Evolutionary conservation across 2,329 filamentous ascomycete genomes (phyloP), one percentile per base, ranked within the genome.

Genomic region (Fusarium avenaceum): DNA sequence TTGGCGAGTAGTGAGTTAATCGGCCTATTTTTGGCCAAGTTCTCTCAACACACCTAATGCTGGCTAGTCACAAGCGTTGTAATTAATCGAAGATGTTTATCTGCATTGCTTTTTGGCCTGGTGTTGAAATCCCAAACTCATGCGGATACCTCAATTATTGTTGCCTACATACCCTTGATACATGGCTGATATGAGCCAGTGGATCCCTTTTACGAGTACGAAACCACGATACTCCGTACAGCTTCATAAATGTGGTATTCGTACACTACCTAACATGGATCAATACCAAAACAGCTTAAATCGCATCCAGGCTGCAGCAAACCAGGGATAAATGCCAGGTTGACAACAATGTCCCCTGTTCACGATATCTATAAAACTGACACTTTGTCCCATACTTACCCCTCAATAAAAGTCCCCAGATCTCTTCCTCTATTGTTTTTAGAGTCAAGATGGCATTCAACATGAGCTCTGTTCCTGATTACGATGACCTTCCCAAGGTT

Each of bases 401-500:
- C n/a, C 9, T 17, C 13, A 14, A 11, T 7, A 8, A 38, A 38
- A 2, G 7, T 17, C n/a, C 17, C 11, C 11, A 15, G 17, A 5
- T 15, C 6, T 14, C 3, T 10, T 11, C 11, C 20, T 14, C 17
- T 11, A 10, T 2, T 9, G 7, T 9, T 4, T 38, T 3, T 7
- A 7, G 2, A 9, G 10, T 15, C 14, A 38, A 9, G 15, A 69
- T 69, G 50, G 1, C 43, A 13, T 56, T 50, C 13, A 9, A 58
- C 11, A 47, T 49, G 2, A 44, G 3, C 24, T 69, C 66, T 1
- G 50, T 70, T 0, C 66, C 67, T 5, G 50, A 69, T 9, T 69
- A 64, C 19, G 67, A 69, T 42, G 57, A 67, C n/a, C 53, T 69
- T 3, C 48, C 65, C 6, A 7, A 33, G 19, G 80, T 84, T 13